Evolutionary conservation across 768 basidiomycete genomes (phyloP).

Genomic region (Cystofilobasidium bisporidii): DNA sequence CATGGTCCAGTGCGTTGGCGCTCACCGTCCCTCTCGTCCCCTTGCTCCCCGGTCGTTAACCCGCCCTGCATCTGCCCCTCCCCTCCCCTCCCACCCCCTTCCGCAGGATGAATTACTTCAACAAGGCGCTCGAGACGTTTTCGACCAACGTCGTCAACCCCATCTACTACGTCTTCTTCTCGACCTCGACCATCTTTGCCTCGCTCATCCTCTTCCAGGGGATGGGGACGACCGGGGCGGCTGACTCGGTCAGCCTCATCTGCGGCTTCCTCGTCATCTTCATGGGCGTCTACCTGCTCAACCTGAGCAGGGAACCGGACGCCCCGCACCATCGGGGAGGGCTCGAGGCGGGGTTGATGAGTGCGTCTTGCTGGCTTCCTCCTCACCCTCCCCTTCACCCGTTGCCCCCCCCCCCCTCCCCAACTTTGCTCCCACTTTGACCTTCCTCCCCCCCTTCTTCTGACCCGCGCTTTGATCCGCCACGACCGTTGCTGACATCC

Average conservation of each 20-base stretch:
- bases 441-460: too few species aligned
- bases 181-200: slow-evolving; percentile 81
- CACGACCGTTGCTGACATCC: too few species aligned
- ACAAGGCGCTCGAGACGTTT: slow-evolving; percentile 93
- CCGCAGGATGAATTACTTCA: slow-evolving; percentile 57
- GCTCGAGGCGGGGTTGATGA: slow-evolving; percentile 40
- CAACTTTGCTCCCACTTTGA: too few species aligned
- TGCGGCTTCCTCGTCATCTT: slow-evolving; percentile 87
- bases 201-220: slow-evolving; percentile 96
- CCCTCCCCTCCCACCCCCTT: neutral
- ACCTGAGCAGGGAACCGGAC: slow-evolving; percentile 36
- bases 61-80: too few species aligned
- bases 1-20: slow-evolving; percentile 38
- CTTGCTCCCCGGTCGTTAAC: too few species aligned
- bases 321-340: slow-evolving; percentile 35
- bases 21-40: too few species aligned
- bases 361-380: slow-evolving; percentile 31
- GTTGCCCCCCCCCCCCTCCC: too few species aligned
- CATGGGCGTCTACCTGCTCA: slow-evolving; percentile 87
- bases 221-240: slow-evolving; percentile 75
- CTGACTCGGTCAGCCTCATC: slow-evolving; percentile 75
- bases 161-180: slow-evolving; percentile 96
- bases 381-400: neutral
- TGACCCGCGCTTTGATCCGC: too few species aligned
- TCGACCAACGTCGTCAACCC: slow-evolving; percentile 98